Conservation (phyloP, 176 grass and related monocot species). For the Aegilops longissima region DNA sequence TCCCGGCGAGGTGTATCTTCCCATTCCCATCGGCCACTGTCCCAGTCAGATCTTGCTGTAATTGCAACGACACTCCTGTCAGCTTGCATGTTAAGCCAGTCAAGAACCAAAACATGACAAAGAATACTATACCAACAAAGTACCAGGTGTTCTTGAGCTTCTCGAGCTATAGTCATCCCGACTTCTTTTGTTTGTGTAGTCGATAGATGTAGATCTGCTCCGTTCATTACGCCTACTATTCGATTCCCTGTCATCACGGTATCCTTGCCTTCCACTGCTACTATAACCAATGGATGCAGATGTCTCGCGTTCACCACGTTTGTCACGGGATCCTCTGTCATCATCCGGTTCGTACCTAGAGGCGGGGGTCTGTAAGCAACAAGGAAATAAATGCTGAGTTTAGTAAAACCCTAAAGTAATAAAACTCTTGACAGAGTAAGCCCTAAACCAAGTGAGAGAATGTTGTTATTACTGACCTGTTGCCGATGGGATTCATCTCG, state of each 20-base stretch:
- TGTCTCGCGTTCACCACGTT: slow-evolving; percentile 37
- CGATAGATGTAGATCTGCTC: slow-evolving; percentile 42
- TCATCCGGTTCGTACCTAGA: slow-evolving; percentile 45
- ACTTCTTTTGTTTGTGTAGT: slow-evolving; percentile 67
- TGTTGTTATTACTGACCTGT: slow-evolving; percentile 46
- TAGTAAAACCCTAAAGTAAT: slow-evolving; percentile 1
- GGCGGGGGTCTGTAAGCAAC: slow-evolving; percentile 44
- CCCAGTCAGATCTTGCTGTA: slow-evolving; percentile 81
- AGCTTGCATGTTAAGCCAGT: slow-evolving; percentile 27
- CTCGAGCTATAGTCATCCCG: slow-evolving; percentile 57
- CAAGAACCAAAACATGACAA: slow-evolving; percentile 1
- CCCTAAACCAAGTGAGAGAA: slow-evolving; percentile 25
- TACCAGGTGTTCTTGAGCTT: slow-evolving; percentile 75
- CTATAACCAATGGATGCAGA: slow-evolving; percentile 39
- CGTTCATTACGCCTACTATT: slow-evolving; percentile 48
- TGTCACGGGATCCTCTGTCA: slow-evolving; percentile 33
- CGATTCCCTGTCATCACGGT: slow-evolving; percentile 53
- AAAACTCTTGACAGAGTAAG: background rate
- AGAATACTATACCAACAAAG: slow-evolving; percentile 28
- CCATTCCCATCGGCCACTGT: slow-evolving; percentile 90
- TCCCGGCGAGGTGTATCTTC: slow-evolving; percentile 80
- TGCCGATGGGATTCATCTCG: slow-evolving; percentile 32
- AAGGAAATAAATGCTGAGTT: slow-evolving; percentile 18
- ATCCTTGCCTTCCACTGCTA: slow-evolving; percentile 49
- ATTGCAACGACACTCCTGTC: slow-evolving; percentile 12